A percentile compares a stretch with the other conserved stretches of the same genome.
phyloP scores from a whole-genome alignment of 2,329 filamentous ascomycete genomes.

The Xylariaceae sp. region DNA sequence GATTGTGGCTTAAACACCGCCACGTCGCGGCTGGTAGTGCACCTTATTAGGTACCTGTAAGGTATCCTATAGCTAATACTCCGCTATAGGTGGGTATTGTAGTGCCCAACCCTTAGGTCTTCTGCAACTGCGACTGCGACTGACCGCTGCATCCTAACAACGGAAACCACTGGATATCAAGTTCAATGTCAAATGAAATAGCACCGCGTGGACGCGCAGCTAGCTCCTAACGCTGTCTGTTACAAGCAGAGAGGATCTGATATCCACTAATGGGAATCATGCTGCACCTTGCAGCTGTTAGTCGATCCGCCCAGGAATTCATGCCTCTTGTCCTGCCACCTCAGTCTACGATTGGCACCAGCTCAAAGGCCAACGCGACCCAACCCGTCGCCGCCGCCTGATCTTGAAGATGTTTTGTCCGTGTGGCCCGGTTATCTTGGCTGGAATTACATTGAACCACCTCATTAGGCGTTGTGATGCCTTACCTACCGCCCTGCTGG shows the following conservation, averaged over 20 bases:
- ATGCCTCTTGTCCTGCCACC: conserved; percentile 15
- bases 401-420: background rate
- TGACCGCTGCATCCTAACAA: background rate
- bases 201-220: conserved; percentile 2
- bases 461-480: too few relatives aligned
- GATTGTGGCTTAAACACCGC: too few relatives aligned
- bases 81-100: too few relatives aligned
- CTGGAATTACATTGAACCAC: background rate
- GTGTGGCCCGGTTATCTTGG: background rate
- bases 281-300: background rate
- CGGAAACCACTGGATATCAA: background rate
- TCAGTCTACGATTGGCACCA: conserved; percentile 26
- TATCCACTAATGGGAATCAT: conserved; percentile 1
- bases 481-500: background rate
- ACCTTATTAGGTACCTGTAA: too few relatives aligned
- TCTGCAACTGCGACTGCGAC: too few relatives aligned
- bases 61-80: too few relatives aligned
- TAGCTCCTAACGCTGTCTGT: background rate
- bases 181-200: conserved; percentile 1
- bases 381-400: conserved; percentile 10
- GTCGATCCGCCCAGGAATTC: background rate
- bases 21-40: too few relatives aligned
- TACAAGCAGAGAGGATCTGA: background rate
- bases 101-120: too few relatives aligned
- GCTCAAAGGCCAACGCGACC: conserved; percentile 14